Conservation (phyloP, 805 yeast species). For the Brettanomyces sp. region DNA sequence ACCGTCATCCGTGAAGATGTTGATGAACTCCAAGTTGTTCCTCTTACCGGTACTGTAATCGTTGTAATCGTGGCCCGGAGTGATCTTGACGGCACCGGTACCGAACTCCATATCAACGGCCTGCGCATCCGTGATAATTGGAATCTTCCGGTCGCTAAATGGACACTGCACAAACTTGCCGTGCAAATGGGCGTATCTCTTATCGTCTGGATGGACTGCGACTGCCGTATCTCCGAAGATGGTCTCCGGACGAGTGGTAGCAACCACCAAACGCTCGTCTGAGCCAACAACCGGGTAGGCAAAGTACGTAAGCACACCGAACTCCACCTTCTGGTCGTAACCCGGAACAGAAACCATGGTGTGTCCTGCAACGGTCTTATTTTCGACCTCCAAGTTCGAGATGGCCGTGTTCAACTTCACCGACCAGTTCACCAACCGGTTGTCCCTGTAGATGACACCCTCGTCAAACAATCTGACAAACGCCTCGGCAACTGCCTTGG, state of each 20-base stretch:
- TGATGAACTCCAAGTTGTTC: constrained; percentile 77
- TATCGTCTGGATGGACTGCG: constrained; percentile 95
- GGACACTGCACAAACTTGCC: constrained; percentile 92
- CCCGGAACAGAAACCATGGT: constrained; percentile 80
- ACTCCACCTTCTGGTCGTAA: constrained; percentile 82
- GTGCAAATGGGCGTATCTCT: constrained; percentile 87
- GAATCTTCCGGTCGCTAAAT: constrained; percentile 73
- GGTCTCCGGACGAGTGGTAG: constrained; percentile 99
- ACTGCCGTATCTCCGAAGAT: constrained; percentile 96
- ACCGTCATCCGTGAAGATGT: constrained; percentile 90
- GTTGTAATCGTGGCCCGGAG: constrained; percentile 97
- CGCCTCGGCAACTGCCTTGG: constrained; percentile 80
- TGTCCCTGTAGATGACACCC: constrained; percentile 89
- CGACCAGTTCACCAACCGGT: constrained; percentile 93
- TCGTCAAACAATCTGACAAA: constrained; percentile 89
- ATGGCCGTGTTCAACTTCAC: constrained; percentile 90
- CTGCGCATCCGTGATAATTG: constrained; percentile 81
- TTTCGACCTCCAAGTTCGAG: constrained; percentile 93
- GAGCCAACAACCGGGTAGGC: constrained; percentile 82
- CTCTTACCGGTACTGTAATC: constrained; percentile 97
- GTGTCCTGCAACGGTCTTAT: constrained; percentile 78
- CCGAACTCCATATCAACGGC: constrained; percentile 99
- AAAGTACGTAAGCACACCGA: constrained; percentile 94
- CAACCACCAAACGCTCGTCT: constrained; percentile 82
- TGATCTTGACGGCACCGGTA: constrained; percentile 99